Evolutionary conservation across 2,329 filamentous ascomycete species (phyloP), one percentile per base, ranked within the genome.

Genomic region (Colletotrichum eleusines): DNA sequence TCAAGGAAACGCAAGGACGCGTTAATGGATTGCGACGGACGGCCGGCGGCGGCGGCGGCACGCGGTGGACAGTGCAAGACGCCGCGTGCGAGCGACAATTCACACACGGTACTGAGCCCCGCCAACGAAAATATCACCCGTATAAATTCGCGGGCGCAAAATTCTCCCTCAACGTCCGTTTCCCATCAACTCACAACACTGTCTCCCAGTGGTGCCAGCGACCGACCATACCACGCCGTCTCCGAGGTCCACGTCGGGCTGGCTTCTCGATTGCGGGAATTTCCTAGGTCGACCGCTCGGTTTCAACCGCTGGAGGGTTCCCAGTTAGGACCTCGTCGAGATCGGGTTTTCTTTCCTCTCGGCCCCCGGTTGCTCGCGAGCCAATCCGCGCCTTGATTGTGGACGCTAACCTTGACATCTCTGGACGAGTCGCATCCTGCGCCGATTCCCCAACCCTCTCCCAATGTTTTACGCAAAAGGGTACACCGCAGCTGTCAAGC

Each of bases 1-100:
- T 35, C 40, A 23, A 23, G n/a, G 58, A 35, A 33, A 44, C 28
- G 40, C 28, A 31, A 20, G 20, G 57, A 68, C 72, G 72, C 69
- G 69, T 73, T 63, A 66, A 73, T 72, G 65, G 64, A 59, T 35
- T 60, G 46, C 42, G 53, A 40, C 18, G 67, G 35, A 40, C 14
- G n/a, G 12, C 8, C 35, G 9, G 35, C 35, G 35, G 35, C 11
- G 35, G 11, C 35, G 11, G 35, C 14, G 38, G 14, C 38, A 18
- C 44, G 14, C n/a, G 28, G 16, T 3, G 18, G 23, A 73, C 71
- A 64, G 71, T 68, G 63, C 50, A 8, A 0, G 3, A 1, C 1
- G 6, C 1, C 2, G 23, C 4, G 63, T 71, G 26, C 20, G 8
- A 3, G 2, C 0, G 7, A 1, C 2, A n/a, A 5, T 2, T 8